A percentile compares a stretch with the other conserved stretches of the same genome.
Conservation (phyloP, 805 yeast species). For the Starmerella geochares region DNA sequence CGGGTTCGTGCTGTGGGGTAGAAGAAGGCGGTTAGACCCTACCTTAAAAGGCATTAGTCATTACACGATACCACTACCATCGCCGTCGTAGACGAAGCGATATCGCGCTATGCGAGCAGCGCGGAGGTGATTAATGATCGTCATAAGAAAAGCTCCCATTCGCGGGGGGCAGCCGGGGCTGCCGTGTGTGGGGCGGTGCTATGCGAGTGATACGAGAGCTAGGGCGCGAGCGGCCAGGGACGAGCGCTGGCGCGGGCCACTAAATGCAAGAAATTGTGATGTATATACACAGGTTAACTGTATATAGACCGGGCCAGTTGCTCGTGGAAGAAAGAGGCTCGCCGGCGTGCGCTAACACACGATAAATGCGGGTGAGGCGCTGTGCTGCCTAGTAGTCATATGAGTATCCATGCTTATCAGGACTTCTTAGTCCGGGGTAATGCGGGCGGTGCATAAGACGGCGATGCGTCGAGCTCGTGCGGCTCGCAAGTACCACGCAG, state of each 20-base stretch:
- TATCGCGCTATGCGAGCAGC: constrained; percentile 1
- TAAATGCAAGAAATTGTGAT: neutral
- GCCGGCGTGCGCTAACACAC: no score
- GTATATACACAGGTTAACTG: neutral
- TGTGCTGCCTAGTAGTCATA: neutral
- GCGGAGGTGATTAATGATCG: neutral
- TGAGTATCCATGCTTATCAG: no score
- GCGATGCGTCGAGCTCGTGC: no score
- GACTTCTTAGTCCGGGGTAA: no score
- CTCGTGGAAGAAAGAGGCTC: no score
- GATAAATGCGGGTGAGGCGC: no score
- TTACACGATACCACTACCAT: neutral
- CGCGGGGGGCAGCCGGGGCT: neutral
- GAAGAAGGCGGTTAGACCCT: neutral
- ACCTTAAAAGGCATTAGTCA: neutral
- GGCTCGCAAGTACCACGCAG: no score
- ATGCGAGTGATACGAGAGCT: neutral
- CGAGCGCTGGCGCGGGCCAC: neutral
- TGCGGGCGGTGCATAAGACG: no score
- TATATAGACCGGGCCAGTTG: no score
- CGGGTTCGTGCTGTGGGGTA: constrained; percentile 1
- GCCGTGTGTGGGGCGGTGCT: neutral
- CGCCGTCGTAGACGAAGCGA: constrained; percentile 2
- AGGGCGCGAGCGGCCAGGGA: no score
- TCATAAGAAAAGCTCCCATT: neutral